Conservation (phyloP, 2,329 filamentous ascomycete species). For the Fusarium paranaense region DNA sequence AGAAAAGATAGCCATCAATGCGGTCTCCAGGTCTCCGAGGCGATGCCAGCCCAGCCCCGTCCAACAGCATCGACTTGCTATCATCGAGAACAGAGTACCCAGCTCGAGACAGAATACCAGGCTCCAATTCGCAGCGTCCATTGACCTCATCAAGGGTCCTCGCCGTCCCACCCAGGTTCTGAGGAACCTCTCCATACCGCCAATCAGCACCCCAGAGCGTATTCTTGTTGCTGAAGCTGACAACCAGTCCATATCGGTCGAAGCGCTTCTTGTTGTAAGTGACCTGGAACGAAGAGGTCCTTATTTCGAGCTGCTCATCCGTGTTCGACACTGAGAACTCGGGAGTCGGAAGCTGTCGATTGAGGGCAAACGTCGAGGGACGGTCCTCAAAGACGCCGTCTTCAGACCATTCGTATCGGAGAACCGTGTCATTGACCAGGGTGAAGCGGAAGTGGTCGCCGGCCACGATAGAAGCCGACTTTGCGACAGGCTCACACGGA, state of each 20-base stretch:
- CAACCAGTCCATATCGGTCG: slow-evolving; percentile 60
- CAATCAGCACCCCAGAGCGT: slow-evolving; percentile 53
- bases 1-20: slow-evolving; percentile 70
- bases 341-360: slow-evolving; percentile 57
- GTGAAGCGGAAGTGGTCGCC: slow-evolving; percentile 67
- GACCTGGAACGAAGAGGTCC: slow-evolving; percentile 66
- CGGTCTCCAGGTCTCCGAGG: slow-evolving; percentile 59
- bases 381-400: slow-evolving; percentile 72
- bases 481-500: slow-evolving; percentile 30
- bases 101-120: slow-evolving; percentile 61
- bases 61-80: slow-evolving; percentile 67
- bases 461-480: slow-evolving; percentile 28
- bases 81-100: slow-evolving; percentile 68
- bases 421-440: slow-evolving; percentile 64
- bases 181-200: slow-evolving; percentile 59
- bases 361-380: slow-evolving; percentile 70
- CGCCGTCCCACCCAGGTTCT: slow-evolving; percentile 60
- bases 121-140: slow-evolving; percentile 61
- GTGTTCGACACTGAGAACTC: slow-evolving; percentile 61
- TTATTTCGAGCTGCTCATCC: slow-evolving; percentile 63
- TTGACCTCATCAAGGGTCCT: slow-evolving; percentile 67
- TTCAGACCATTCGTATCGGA: slow-evolving; percentile 72
- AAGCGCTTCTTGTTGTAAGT: slow-evolving; percentile 70
- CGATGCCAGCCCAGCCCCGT: slow-evolving; percentile 63
- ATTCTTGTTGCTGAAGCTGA: slow-evolving; percentile 56